These are phyloP conservation scores for Coemansia sp. DNA, from an alignment of 192 early-diverging fungal species.

Conservation along the genomic window DNA sequence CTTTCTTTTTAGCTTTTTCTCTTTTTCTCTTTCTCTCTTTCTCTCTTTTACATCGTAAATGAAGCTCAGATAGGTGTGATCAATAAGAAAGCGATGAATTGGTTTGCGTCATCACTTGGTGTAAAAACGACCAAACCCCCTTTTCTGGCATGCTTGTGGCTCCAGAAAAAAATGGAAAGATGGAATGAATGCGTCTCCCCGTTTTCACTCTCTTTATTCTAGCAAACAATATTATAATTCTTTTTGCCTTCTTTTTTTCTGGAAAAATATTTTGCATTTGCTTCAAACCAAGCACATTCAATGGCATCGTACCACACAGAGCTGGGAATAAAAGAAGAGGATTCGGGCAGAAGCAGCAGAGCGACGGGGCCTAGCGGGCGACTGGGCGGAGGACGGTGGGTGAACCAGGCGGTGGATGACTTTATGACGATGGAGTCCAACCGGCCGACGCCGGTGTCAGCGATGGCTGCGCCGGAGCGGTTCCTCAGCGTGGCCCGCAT, in stretches of 20 bases:
- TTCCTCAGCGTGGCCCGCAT: slow-evolving; percentile 40
- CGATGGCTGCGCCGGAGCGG: slow-evolving; percentile 36
- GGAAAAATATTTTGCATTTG: neutral
- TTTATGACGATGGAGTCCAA: slow-evolving; percentile 43
- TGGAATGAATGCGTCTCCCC: too few species aligned
- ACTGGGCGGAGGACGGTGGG: slow-evolving; percentile 27
- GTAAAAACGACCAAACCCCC: neutral
- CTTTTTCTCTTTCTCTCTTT: neutral
- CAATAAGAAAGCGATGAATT: too few species aligned
- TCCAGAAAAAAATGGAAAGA: too few species aligned
- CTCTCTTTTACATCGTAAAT: neutral
- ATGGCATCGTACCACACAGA: slow-evolving; percentile 52
- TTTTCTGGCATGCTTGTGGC: neutral
- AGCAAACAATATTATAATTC: neutral
- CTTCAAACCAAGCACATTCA: slow-evolving; percentile 1
- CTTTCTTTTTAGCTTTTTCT: neutral
- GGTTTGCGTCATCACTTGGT: too few species aligned
- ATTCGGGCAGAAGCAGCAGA: slow-evolving; percentile 21
- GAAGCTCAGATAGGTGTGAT: too few species aligned
- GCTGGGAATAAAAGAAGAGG: slow-evolving; percentile 34
- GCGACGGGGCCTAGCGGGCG: neutral
- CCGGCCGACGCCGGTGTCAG: slow-evolving; percentile 39
- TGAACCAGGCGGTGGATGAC: slow-evolving; percentile 38
- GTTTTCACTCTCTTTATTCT: too few species aligned
- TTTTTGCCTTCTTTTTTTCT: neutral